Conservation (phyloP, 306 rosid genomes). For the Casuarina cunninghamiana region DNA sequence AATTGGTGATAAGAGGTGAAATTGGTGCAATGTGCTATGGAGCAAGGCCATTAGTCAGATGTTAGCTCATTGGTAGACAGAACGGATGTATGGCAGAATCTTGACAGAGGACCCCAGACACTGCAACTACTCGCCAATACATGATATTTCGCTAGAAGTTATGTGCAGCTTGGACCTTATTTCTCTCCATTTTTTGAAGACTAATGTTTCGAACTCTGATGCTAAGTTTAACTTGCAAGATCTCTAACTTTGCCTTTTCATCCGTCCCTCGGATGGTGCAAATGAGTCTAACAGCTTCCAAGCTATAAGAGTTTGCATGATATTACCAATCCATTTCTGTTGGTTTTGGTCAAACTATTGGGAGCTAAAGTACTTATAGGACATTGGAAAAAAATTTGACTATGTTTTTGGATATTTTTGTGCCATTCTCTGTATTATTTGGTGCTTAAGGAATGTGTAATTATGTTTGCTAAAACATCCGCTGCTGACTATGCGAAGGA, state of each 20-base stretch:
- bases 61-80: neutral
- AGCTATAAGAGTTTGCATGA: neutral
- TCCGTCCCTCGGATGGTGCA: neutral
- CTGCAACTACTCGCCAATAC: neutral
- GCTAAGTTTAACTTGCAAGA: neutral
- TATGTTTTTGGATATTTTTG: neutral
- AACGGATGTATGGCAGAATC: neutral
- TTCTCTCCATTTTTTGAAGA: neutral
- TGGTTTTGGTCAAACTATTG: neutral
- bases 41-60: neutral
- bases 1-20: conserved; percentile 3
- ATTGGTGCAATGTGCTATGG: neutral
- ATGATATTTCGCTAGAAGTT: neutral
- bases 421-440: neutral
- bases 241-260: neutral
- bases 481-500: neutral
- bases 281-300: neutral
- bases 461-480: neutral
- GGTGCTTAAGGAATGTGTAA: neutral
- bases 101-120: neutral
- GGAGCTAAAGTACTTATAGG: neutral
- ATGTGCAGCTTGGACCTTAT: neutral
- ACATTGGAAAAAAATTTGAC: neutral
- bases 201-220: neutral
- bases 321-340: neutral